Conservation (phyloP, 2,329 filamentous ascomycete species). For the Alternaria atra region DNA sequence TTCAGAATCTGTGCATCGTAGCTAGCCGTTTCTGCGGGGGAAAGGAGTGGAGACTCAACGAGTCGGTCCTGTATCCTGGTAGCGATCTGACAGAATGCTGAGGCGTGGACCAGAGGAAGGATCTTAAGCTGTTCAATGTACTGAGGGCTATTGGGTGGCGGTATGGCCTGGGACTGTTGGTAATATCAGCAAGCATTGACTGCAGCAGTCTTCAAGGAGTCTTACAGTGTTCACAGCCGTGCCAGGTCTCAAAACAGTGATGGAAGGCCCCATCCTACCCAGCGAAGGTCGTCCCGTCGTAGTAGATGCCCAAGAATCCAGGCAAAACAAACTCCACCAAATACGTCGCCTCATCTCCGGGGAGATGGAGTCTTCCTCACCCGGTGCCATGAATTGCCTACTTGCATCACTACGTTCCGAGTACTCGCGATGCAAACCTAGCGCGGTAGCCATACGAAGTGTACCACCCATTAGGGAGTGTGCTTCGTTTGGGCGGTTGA, state of each 20-base stretch:
- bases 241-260: conserved; percentile 51
- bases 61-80: conserved; percentile 80
- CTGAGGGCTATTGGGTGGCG: conserved; percentile 46
- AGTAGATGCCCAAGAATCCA: conserved; percentile 56
- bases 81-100: conserved; percentile 81
- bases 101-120: conserved; percentile 77
- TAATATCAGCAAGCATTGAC: conserved; percentile 9
- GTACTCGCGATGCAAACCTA: conserved; percentile 75
- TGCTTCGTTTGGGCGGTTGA: conserved; percentile 79
- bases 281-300: conserved; percentile 55
- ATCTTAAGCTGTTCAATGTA: conserved; percentile 68
- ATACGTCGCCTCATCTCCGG: conserved; percentile 53
- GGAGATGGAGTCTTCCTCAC: conserved; percentile 47
- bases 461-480: conserved; percentile 76
- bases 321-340: conserved; percentile 57
- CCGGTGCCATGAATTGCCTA: conserved; percentile 27
- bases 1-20: conserved; percentile 74
- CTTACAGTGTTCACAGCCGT: conserved; percentile 45
- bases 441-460: conserved; percentile 76
- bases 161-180: conserved; percentile 29
- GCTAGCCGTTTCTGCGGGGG: conserved; percentile 70
- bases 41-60: conserved; percentile 72
- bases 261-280: conserved; percentile 50
- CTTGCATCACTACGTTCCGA: conserved; percentile 44
- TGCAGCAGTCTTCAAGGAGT: not conserved